These are phyloP conservation scores for Neurospora tetraspora DNA, from an alignment of 495 filamentous ascomycete genomes.

Conservation along the genomic window DNA sequence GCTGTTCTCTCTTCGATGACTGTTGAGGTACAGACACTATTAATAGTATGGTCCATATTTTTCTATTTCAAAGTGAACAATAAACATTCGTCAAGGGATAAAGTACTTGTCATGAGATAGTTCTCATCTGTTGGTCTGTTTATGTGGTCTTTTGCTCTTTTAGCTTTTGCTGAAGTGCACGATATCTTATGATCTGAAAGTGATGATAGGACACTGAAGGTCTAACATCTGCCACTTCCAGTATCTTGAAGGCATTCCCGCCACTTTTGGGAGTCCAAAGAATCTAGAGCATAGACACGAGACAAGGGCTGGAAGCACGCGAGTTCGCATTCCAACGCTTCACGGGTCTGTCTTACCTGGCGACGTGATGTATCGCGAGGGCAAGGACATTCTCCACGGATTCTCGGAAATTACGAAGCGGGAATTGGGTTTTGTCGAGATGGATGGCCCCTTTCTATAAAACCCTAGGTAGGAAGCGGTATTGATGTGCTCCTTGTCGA, in stretches of 20 bases:
- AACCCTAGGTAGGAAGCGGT: background rate
- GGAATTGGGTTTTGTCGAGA: background rate
- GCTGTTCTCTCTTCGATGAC: background rate
- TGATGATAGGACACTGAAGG: background rate
- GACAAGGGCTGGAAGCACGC: background rate
- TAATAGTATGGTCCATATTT: background rate
- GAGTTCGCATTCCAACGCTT: background rate
- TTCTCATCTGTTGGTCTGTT: too few relatives aligned
- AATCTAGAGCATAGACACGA: background rate
- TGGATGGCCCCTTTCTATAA: background rate
- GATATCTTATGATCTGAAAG: background rate
- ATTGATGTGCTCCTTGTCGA: background rate
- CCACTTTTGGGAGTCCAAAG: background rate
- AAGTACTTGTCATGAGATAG: background rate
- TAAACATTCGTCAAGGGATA: background rate
- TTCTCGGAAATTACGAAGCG: background rate
- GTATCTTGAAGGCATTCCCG: background rate
- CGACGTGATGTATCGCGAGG: background rate
- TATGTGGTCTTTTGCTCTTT: background rate
- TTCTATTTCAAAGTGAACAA: background rate
- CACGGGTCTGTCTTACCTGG: background rate
- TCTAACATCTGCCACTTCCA: background rate
- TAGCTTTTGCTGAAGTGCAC: background rate
- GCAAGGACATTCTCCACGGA: background rate
- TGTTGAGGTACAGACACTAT: background rate